These are phyloP conservation scores for Eragrostis tef DNA, from an alignment of 202 grass and related monocot genomes.

Conservation along the genomic window DNA sequence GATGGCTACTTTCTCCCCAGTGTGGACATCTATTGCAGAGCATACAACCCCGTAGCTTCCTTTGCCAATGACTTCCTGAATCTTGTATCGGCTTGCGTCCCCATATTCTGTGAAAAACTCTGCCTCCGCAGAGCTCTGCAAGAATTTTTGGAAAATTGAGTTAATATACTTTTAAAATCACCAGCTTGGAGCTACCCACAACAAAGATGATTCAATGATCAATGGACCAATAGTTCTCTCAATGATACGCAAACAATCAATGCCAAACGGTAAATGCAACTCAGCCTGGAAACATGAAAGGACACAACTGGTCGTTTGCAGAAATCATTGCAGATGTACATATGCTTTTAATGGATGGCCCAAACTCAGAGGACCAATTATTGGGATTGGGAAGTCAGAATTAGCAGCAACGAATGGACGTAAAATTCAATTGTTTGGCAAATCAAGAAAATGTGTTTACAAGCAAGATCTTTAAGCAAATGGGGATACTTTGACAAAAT, in stretches of 20 bases:
- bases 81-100: slow-evolving; percentile 93
- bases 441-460: slow-evolving; percentile 28
- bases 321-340: slow-evolving; percentile 47
- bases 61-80: slow-evolving; percentile 97
- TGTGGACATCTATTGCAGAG: slow-evolving; percentile 93
- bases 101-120: slow-evolving; percentile 97
- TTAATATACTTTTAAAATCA: slow-evolving; percentile 36
- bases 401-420: slow-evolving; percentile 16
- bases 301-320: slow-evolving; percentile 22
- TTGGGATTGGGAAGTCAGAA: slow-evolving; percentile 35
- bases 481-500: slow-evolving; percentile 35
- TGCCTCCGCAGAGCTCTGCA: slow-evolving; percentile 75
- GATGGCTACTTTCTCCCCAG: slow-evolving; percentile 93
- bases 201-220: slow-evolving; percentile 34
- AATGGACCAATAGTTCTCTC: slow-evolving; percentile 36
- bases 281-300: slow-evolving; percentile 5
- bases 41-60: slow-evolving; percentile 98
- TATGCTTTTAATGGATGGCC: slow-evolving; percentile 39
- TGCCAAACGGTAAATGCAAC: slow-evolving; percentile 22
- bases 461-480: slow-evolving; percentile 47
- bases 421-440: slow-evolving; percentile 40
- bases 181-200: not conserved
- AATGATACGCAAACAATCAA: slow-evolving; percentile 45
- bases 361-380: slow-evolving; percentile 29
- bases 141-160: slow-evolving; percentile 33